Base-by-base conservation (phyloP, 345 rosid genomes). In the Lumnitzera racemosa region DNA sequence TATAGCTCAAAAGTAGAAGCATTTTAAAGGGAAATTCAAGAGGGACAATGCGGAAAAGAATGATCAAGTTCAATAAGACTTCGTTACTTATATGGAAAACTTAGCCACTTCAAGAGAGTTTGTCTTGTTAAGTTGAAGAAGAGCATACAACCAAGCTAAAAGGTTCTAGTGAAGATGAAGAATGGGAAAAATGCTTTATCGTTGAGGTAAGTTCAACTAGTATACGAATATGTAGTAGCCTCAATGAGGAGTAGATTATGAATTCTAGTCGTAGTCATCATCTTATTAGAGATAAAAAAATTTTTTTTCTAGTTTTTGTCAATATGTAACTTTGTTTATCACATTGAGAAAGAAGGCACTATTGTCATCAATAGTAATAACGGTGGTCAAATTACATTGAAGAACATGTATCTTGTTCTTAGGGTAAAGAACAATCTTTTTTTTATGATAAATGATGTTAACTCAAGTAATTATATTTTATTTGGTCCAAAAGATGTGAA, bases 191-290 rank as follows among this genome's bases (percentile, higher is more conserved):
- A 15, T 15, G 36, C n/a, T 31, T 66, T n/a, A 15, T 47, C 52
- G n/a, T 50, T 5, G 52, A 62, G 24, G 2, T 20, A 20, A 20
- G 20, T 20, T 20, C 20, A 20, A 20, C 20, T 20, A 20, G 20
- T 20, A 20, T 1, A 25, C 20, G 27, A 9, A 16, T 48, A 15
- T 23, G 20, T 13, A 47, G 51, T 9, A 47, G 24, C 43, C 25
- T 48, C 36, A 8, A 51, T 20, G 15, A 50, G 24, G 61, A 59
- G 20, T 59, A 62, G 56, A 67, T 58, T 10, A 49, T 62, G 0
- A 69, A 63, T 14, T 68, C 67, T 23, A 56, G 70, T 27, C 68
- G 62, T 48, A 55, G 56, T 41, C 70, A 64, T 56, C 67, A 72
- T 36, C 13, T 62, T 1, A 62, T 54, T 16, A 27, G 51, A 31